Conservation (phyloP, 2,329 filamentous ascomycete genomes). For the Pseudogymnoascus sp. region DNA sequence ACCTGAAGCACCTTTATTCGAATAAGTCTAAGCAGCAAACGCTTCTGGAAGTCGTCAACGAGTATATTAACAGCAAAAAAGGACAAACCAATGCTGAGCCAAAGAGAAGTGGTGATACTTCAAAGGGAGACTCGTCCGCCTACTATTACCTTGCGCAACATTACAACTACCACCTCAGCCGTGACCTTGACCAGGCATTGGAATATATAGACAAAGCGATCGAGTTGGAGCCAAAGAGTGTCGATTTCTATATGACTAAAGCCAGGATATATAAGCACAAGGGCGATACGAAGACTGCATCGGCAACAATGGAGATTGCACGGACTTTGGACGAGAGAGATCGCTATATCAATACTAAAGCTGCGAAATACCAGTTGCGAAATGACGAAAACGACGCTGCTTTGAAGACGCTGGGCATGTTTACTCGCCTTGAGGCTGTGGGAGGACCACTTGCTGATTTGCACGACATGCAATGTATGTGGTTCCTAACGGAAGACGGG, state of each 20-base stretch:
- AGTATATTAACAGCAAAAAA: conserved; percentile 60
- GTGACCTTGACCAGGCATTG: conserved; percentile 73
- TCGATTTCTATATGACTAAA: conserved; percentile 92
- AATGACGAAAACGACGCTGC: conserved; percentile 86
- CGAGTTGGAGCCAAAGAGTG: conserved; percentile 67
- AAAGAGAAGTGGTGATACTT: conserved; percentile 39
- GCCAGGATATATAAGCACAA: conserved; percentile 90
- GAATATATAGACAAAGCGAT: conserved; percentile 80
- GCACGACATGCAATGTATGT: conserved; percentile 96
- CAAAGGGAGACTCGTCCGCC: conserved; percentile 66
- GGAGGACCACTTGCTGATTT: conserved; percentile 86
- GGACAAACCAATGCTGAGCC: conserved; percentile 37
- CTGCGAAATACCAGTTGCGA: conserved; percentile 90
- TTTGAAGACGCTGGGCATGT: conserved; percentile 82
- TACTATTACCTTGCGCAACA: conserved; percentile 94
- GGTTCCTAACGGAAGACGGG: conserved; percentile 93
- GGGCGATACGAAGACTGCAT: conserved; percentile 71
- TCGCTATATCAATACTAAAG: conserved; percentile 96
- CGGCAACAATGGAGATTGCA: conserved; percentile 82
- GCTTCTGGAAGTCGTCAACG: conserved; percentile 68
- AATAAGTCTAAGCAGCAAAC: conserved; percentile 70
- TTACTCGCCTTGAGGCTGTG: conserved; percentile 83
- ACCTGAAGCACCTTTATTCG: conserved; percentile 86
- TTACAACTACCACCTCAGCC: conserved; percentile 86
- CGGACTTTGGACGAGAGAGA: conserved; percentile 81